Conservation (phyloP, 2,329 filamentous ascomycete species). For the Furcasterigmium sp. region DNA sequence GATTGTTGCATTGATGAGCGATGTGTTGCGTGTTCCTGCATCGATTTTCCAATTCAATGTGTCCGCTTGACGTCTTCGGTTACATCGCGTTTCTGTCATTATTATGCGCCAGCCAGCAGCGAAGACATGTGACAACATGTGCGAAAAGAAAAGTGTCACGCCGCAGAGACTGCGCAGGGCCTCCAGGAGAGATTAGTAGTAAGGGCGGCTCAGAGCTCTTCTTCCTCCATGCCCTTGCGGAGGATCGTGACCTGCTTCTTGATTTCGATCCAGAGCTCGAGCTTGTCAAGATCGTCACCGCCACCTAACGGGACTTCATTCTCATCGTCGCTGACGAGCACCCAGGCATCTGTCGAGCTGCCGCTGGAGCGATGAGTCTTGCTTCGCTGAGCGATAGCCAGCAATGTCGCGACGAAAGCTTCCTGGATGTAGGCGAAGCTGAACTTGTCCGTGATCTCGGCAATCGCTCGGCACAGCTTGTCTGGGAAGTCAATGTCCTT, state of each 20-base stretch:
- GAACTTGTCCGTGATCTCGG: constrained; percentile 58
- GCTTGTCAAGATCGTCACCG: constrained; percentile 38
- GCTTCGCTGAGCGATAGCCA: constrained; percentile 46
- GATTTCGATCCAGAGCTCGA: constrained; percentile 56
- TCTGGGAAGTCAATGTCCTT: constrained; percentile 56
- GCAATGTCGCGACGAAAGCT: constrained; percentile 58
- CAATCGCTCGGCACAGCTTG: constrained; percentile 51
- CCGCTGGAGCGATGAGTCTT: constrained; percentile 7
- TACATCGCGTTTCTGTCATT: too few relatives aligned
- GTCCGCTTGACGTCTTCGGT: too few relatives aligned
- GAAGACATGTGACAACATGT: neutral
- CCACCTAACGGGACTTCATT: constrained; percentile 17
- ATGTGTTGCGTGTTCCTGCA: too few relatives aligned
- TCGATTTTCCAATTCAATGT: too few relatives aligned
- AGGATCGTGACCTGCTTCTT: constrained; percentile 58
- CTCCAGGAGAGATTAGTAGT: too few relatives aligned
- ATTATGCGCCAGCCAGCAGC: too few relatives aligned
- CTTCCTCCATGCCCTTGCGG: constrained; percentile 50
- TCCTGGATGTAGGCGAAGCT: constrained; percentile 68
- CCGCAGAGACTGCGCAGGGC: too few relatives aligned
- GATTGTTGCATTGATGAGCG: too few relatives aligned
- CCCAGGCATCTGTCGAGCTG: constrained; percentile 27
- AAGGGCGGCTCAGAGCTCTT: constrained; percentile 6
- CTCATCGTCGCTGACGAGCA: constrained; percentile 20
- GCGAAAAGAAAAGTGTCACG: too few relatives aligned